Conservation (phyloP, 2,329 filamentous ascomycete species). For the Catunica adiposa region DNA sequence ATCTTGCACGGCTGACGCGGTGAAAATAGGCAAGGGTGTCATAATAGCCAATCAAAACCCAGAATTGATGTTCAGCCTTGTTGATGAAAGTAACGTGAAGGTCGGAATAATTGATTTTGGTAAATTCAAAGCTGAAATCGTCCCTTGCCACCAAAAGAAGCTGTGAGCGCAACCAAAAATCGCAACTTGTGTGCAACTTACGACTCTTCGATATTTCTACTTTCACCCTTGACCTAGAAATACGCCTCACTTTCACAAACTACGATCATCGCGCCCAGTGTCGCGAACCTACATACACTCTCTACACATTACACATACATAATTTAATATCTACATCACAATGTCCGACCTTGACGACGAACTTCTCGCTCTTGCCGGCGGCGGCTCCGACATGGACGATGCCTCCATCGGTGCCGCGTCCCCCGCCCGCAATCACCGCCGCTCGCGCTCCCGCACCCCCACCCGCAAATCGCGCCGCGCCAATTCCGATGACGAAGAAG, state of each 20-base stretch:
- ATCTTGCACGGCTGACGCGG: conserved; percentile 2
- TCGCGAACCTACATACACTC: not conserved
- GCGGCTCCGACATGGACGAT: conserved; percentile 46
- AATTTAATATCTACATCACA: no score
- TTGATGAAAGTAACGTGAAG: no score
- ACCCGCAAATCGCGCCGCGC: conserved; percentile 25
- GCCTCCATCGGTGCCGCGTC: conserved; percentile 8
- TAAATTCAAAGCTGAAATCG: not conserved
- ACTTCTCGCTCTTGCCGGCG: conserved; percentile 75
- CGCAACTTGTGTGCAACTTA: not conserved
- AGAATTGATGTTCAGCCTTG: no score
- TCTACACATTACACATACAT: no score
- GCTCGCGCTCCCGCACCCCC: conserved; percentile 19
- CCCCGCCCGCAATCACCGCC: conserved; percentile 3
- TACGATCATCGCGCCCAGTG: not conserved
- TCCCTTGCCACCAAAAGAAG: no score
- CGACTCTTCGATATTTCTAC: not conserved
- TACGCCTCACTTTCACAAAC: not conserved
- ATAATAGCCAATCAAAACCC: not conserved
- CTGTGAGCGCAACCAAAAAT: not conserved
- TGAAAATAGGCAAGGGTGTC: no score
- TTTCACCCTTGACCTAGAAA: not conserved
- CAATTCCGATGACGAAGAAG: conserved; percentile 47
- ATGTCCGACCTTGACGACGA: conserved; percentile 92
- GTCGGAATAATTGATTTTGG: no score